phyloP scores from a whole-genome alignment of 2,329 filamentous ascomycete species.

The Penicillium crustosum region DNA sequence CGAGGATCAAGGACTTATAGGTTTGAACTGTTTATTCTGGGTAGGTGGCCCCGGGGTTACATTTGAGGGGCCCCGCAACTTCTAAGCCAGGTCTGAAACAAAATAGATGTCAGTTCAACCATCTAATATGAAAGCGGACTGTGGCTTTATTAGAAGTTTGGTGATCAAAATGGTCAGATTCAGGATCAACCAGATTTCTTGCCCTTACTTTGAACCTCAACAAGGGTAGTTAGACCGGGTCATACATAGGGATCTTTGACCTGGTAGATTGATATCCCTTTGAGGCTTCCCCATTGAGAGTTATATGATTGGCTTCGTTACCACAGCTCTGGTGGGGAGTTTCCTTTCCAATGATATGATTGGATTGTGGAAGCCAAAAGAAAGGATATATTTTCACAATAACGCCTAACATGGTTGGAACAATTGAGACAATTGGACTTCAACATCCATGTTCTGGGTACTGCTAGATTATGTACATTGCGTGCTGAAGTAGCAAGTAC shows the following conservation, averaged over 20 bases:
- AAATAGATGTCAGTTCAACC: neutral
- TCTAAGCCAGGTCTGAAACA: neutral
- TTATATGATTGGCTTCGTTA: neutral
- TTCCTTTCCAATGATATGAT: neutral
- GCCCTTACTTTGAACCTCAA: neutral
- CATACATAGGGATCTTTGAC: too few relatives aligned
- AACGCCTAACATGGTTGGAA: slow-evolving; percentile 4
- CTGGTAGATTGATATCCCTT: neutral
- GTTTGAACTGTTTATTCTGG: neutral
- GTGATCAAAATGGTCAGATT: neutral
- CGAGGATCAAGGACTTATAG: neutral
- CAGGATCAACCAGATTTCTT: neutral
- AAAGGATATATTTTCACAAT: neutral
- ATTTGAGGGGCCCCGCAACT: neutral
- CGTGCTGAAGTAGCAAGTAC: slow-evolving; percentile 1
- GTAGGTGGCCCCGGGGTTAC: neutral
- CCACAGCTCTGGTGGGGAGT: neutral
- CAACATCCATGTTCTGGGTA: slow-evolving; percentile 2
- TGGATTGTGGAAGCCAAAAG: neutral
- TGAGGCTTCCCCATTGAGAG: neutral
- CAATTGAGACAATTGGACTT: neutral
- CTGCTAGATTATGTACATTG: slow-evolving; percentile 12
- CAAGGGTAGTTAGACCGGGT: neutral
- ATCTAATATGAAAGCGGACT: neutral
- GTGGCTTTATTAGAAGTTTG: neutral